phyloP scores from a whole-genome alignment of 257 asterid genomes.

The Coffea eugenioides region DNA sequence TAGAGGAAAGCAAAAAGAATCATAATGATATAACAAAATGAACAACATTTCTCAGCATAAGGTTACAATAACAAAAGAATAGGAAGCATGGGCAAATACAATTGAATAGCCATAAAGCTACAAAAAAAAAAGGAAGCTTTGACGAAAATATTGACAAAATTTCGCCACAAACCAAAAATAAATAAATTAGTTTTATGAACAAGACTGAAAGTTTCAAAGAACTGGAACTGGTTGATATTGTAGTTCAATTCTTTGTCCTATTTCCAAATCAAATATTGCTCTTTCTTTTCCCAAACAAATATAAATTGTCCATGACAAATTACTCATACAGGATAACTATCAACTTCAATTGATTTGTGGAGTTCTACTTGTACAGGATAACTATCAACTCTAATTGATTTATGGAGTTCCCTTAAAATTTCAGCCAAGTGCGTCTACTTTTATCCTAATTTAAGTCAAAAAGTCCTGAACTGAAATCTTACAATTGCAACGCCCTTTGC shows the following conservation, averaged over 20 bases:
- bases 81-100: neutral
- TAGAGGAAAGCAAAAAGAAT: neutral
- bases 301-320: neutral
- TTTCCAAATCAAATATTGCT: neutral
- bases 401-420: neutral
- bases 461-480: neutral
- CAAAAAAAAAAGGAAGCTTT: neutral
- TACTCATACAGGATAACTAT: neutral
- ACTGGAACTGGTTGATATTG: neutral
- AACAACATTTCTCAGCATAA: neutral
- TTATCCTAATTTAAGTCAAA: neutral
- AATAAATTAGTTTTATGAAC: neutral
- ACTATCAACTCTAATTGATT: too few relatives aligned
- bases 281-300: too few relatives aligned
- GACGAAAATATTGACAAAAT: neutral
- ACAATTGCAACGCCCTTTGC: neutral
- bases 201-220: neutral
- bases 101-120: neutral
- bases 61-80: neutral
- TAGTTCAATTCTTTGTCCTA: neutral
- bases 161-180: neutral
- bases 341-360: neutral
- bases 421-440: neutral
- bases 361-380: neutral
- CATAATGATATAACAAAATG: neutral